These are phyloP conservation scores for Volvariella surrecta DNA, from an alignment of 1,284 basidiomycete genomes.

Conservation along the genomic window DNA sequence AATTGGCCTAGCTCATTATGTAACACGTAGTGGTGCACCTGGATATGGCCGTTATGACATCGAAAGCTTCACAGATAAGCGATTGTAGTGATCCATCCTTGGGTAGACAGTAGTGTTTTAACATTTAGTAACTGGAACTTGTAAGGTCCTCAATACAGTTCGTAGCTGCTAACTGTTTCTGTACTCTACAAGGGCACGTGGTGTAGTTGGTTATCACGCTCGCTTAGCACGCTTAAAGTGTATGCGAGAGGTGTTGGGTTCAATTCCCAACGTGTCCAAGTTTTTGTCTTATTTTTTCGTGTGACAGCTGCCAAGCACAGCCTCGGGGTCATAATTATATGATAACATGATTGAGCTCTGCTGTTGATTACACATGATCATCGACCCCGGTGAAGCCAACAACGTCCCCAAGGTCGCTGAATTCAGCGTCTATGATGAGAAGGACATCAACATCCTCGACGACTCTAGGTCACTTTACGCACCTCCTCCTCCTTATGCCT, in stretches of 20 bases:
- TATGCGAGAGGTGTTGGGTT: slow-evolving; percentile 15
- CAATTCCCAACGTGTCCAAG: slow-evolving; percentile 15
- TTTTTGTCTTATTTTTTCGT: neutral
- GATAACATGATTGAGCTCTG: too few relatives aligned
- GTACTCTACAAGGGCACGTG: slow-evolving; percentile 14
- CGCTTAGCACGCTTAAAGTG: slow-evolving; percentile 8
- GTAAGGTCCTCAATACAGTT: too few relatives aligned
- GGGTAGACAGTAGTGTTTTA: slow-evolving; percentile 11
- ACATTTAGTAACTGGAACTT: too few relatives aligned
- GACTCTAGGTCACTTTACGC: neutral
- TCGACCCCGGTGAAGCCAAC: too few relatives aligned
- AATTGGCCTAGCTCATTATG: neutral
- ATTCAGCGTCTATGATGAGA: too few relatives aligned
- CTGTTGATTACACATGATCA: too few relatives aligned
- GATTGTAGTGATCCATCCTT: slow-evolving; percentile 32
- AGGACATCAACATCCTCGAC: too few relatives aligned
- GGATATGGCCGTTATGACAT: slow-evolving; percentile 48
- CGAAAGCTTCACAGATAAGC: slow-evolving; percentile 39
- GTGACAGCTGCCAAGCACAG: too few relatives aligned
- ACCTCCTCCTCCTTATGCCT: neutral
- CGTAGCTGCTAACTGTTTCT: too few relatives aligned
- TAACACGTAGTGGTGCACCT: slow-evolving; percentile 30
- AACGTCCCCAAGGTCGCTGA: too few relatives aligned
- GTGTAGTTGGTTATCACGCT: slow-evolving; percentile 15
- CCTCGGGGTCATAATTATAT: too few relatives aligned